These are phyloP conservation scores for Hibiscus syriacus DNA, from an alignment of 345 rosid species.

Conservation along the genomic window DNA sequence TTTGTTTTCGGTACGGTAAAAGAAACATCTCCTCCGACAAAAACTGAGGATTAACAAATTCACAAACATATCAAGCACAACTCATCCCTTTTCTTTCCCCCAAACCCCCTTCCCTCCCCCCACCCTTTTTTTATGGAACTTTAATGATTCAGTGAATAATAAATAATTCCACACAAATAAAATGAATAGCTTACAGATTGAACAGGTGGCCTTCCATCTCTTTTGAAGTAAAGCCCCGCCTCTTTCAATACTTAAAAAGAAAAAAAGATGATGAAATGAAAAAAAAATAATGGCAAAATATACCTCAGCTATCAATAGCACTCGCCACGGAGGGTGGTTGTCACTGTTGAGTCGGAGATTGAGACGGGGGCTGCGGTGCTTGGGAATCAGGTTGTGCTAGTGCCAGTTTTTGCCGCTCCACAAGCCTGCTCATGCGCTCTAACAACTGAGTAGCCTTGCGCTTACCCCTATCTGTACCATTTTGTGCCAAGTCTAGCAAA, in stretches of 20 bases:
- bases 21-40: constrained; percentile 39
- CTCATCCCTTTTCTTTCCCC: neutral
- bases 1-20: constrained; percentile 18
- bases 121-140: neutral
- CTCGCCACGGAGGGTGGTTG: constrained; percentile 19
- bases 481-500: constrained; percentile 64
- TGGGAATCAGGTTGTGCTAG: constrained; percentile 26
- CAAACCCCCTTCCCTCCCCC: neutral
- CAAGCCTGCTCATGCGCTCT: constrained; percentile 60
- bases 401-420: constrained; percentile 67
- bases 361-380: constrained; percentile 23
- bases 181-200: constrained; percentile 30
- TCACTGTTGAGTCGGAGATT: constrained; percentile 34
- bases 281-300: constrained; percentile 1
- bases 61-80: constrained; percentile 6
- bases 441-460: constrained; percentile 88
- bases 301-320: constrained; percentile 37
- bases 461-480: constrained; percentile 91
- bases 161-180: constrained; percentile 18
- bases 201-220: constrained; percentile 47
- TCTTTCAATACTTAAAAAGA: constrained; percentile 10
- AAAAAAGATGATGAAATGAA: constrained; percentile 16
- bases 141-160: constrained; percentile 5
- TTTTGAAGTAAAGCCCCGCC: constrained; percentile 19
- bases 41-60: constrained; percentile 41